Evolutionary conservation across 176 grass and related monocot genomes (phyloP).

Genomic region (Avena eriantha): DNA sequence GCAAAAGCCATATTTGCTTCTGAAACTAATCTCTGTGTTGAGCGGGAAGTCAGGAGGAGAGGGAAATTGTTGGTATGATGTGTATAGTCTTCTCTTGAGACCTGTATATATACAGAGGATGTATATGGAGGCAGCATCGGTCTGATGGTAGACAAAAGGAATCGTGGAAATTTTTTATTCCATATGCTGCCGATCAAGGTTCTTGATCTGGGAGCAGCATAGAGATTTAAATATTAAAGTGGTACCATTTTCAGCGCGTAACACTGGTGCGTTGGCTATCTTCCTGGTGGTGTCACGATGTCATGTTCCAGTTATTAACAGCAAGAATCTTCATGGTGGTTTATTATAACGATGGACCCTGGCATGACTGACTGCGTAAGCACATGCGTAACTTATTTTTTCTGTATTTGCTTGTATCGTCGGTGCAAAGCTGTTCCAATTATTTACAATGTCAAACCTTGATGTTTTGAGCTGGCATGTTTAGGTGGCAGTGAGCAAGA

Average conservation of each 20-base stretch:
- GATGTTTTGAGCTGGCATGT: conserved; percentile 20
- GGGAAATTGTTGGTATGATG: conserved; percentile 11
- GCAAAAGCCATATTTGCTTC: conserved; percentile 30
- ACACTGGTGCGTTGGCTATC: not conserved
- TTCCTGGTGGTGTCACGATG: not conserved
- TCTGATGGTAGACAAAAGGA: conserved; percentile 24
- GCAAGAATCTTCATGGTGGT: conserved; percentile 27
- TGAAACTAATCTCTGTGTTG: conserved; percentile 1
- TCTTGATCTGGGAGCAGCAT: conserved; percentile 8
- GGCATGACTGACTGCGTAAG: not conserved
- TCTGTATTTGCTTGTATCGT: not conserved
- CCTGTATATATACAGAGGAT: conserved; percentile 36
- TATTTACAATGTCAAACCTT: not conserved
- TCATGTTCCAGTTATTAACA: conserved; percentile 28
- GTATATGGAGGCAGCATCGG: not conserved
- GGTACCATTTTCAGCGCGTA: not conserved
- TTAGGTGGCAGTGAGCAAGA: conserved; percentile 7
- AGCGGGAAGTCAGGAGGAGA: not conserved
- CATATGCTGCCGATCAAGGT: conserved; percentile 13
- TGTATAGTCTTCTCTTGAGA: not conserved
- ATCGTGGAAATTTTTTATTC: not conserved
- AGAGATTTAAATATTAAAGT: not conserved
- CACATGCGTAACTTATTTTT: conserved; percentile 1
- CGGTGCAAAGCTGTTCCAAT: conserved; percentile 39
- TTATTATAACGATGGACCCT: not conserved